Percentiles rank a stretch among this genome's conserved stretches.
phyloP scores from a whole-genome alignment of 2,329 filamentous ascomycete genomes.

The Microcyclosporella mali region DNA sequence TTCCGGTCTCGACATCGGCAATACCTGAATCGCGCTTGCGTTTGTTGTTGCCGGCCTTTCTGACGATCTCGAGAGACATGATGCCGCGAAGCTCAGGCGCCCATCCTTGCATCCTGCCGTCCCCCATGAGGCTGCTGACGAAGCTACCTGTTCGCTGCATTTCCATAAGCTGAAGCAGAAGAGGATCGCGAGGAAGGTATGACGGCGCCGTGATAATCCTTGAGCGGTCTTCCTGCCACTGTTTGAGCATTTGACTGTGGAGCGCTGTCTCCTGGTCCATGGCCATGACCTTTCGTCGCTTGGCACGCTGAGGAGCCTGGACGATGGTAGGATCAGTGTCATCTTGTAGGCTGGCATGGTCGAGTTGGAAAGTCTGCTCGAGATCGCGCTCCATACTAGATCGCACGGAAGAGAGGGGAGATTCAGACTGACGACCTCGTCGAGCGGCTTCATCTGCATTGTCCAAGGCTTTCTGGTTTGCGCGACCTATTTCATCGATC shows the following conservation, averaged over 20 bases:
- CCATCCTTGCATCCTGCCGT: conserved; percentile 68
- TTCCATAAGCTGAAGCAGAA: conserved; percentile 79
- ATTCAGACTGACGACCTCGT: conserved; percentile 41
- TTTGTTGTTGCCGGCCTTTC: conserved; percentile 74
- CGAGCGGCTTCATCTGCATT: conserved; percentile 39
- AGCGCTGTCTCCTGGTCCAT: conserved; percentile 78
- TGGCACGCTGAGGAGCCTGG: conserved; percentile 63
- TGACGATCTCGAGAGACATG: conserved; percentile 76
- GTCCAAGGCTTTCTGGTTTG: conserved; percentile 29
- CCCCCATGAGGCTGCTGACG: conserved; percentile 77
- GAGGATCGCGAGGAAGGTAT: conserved; percentile 80
- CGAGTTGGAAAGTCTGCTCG: conserved; percentile 51
- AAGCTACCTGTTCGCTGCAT: conserved; percentile 90
- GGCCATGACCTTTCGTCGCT: conserved; percentile 73
- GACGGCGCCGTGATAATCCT: conserved; percentile 77
- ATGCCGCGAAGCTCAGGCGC: conserved; percentile 90
- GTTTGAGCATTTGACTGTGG: conserved; percentile 69
- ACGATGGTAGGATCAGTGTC: conserved; percentile 47
- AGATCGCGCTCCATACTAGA: conserved; percentile 54
- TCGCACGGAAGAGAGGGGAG: conserved; percentile 50
- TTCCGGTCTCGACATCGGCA: conserved; percentile 60
- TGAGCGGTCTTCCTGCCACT: conserved; percentile 77
- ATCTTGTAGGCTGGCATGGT: conserved; percentile 26
- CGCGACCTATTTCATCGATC: conserved; percentile 35
- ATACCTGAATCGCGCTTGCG: conserved; percentile 87